These are phyloP conservation scores for Populus pruinosa DNA, from an alignment of 345 rosid genomes.

Conservation along the genomic window DNA sequence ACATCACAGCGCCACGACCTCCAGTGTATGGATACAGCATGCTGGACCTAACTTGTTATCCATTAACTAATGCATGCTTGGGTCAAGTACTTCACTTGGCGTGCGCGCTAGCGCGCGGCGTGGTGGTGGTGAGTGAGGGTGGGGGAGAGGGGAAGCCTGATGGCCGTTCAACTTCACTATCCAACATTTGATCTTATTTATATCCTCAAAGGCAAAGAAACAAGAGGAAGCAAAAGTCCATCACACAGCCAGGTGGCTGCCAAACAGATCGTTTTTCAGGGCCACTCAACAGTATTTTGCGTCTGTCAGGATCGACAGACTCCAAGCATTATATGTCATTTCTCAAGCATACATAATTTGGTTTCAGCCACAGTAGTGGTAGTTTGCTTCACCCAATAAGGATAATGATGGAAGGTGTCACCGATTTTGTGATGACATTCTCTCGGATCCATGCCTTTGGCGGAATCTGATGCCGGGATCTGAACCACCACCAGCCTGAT, in stretches of 20 bases:
- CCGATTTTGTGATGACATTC: slow-evolving; percentile 58
- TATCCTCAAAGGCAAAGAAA: slow-evolving; percentile 40
- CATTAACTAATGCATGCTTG: too few relatives aligned
- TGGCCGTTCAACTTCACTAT: not conserved
- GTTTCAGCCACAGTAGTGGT: slow-evolving; percentile 34
- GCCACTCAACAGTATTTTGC: slow-evolving; percentile 39
- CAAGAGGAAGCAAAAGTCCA: slow-evolving; percentile 42
- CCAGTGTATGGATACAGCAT: too few relatives aligned
- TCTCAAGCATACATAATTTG: slow-evolving; percentile 57
- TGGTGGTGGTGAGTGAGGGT: too few relatives aligned
- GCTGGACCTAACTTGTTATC: too few relatives aligned
- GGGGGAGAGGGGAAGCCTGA: not conserved
- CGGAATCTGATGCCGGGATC: slow-evolving; percentile 52
- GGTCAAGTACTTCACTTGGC: too few relatives aligned
- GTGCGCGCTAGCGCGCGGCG: too few relatives aligned
- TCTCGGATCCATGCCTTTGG: slow-evolving; percentile 72
- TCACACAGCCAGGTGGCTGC: slow-evolving; percentile 36
- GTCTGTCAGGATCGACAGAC: slow-evolving; percentile 26
- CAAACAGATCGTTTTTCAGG: slow-evolving; percentile 30
- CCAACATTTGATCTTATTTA: slow-evolving; percentile 29
- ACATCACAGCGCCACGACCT: too few relatives aligned
- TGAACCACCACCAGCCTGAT: slow-evolving; percentile 46
- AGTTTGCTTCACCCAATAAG: slow-evolving; percentile 35
- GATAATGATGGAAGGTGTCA: slow-evolving; percentile 27
- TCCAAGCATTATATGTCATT: slow-evolving; percentile 49